Evolutionary conservation across 257 asterid species (phyloP), one percentile per base, ranked within the genome.

Genomic region (Thymus mandschuricus): DNA sequence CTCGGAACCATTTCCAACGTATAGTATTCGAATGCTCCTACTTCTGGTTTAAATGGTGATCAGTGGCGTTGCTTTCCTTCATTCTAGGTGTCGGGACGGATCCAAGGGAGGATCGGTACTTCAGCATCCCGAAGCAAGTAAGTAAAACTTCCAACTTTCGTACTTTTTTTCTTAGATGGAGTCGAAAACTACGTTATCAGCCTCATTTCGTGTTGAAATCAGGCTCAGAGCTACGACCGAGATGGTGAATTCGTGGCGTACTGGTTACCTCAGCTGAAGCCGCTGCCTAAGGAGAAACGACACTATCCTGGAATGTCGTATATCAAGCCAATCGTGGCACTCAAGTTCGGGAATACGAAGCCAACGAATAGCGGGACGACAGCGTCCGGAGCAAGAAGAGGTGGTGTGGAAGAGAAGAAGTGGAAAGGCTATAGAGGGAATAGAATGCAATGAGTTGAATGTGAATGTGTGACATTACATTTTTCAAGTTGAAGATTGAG

Each of bases 41-140:
- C 1, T 30, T 57, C 8, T 57, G 31, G 63, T 31, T 57, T 31
- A 31, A 9, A 10, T 48, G 21, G 54, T 48, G 6, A 48, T 21
- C 21, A 21, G 21, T 21, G 21, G 58, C 58, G 34, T 50, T 60
- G 8, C 64, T 54, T 70, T 43, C 66, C 46, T 76, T 64, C 21
- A 3, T 35, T 10, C 45, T 70, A 93, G 98, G 98, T 64, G 91
- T 93, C 54, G 98, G 98, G 62, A 93, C 86, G 79, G 98, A 93
- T 79, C 97, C 97, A 4, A 84, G 98, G 71, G 98, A 93, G 82
- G 97, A 91, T 73, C 96, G 98, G 9, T 93, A 91, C 71, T 93
- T 93, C 88, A 93, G 98, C 87, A 91, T 93, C 64, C 98, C 96
- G 0, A 93, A 89, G 80, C 98, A 93, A 82, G 98, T 89, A 71